These are phyloP conservation scores for Aureobasidium mangrovei DNA, from an alignment of 2,329 filamentous ascomycete genomes.

Conservation along the genomic window DNA sequence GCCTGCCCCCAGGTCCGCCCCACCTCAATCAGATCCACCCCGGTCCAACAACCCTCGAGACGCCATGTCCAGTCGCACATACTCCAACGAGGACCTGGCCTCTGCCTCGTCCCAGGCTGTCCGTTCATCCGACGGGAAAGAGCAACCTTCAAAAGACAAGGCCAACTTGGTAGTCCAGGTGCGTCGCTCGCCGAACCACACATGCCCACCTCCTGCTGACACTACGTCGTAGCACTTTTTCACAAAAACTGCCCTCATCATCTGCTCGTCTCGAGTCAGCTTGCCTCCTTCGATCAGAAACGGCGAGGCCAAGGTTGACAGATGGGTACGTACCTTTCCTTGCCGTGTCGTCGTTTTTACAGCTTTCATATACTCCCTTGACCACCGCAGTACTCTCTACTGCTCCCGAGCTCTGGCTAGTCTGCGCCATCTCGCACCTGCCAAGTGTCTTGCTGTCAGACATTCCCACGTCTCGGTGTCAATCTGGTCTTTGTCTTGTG, in stretches of 20 bases:
- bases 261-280: slow-evolving; percentile 71
- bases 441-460: neutral
- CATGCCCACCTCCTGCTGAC: neutral
- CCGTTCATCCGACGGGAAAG: slow-evolving; percentile 29
- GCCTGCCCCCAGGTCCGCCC: slow-evolving; percentile 60
- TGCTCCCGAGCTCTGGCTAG: neutral
- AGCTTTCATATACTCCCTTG: neutral
- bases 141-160: slow-evolving; percentile 57
- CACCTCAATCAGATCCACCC: slow-evolving; percentile 61
- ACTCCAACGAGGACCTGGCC: slow-evolving; percentile 32
- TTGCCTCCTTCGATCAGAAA: slow-evolving; percentile 52
- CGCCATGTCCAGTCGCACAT: slow-evolving; percentile 40
- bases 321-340: slow-evolving; percentile 59
- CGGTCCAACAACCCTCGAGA: slow-evolving; percentile 68
- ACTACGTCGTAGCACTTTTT: slow-evolving; percentile 65
- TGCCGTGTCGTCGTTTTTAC: neutral
- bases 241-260: slow-evolving; percentile 74
- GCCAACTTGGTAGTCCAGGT: slow-evolving; percentile 88
- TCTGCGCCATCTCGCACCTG: slow-evolving; percentile 4
- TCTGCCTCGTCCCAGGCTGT: slow-evolving; percentile 14
- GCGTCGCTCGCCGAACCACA: slow-evolving; percentile 12
- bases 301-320: slow-evolving; percentile 62
- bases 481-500: neutral
- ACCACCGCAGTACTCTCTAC: slow-evolving; percentile 2
- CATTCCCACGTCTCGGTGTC: slow-evolving; percentile 3